These are phyloP conservation scores for Exophiala sideris DNA, from an alignment of 2,329 filamentous ascomycete genomes.

Conservation along the genomic window DNA sequence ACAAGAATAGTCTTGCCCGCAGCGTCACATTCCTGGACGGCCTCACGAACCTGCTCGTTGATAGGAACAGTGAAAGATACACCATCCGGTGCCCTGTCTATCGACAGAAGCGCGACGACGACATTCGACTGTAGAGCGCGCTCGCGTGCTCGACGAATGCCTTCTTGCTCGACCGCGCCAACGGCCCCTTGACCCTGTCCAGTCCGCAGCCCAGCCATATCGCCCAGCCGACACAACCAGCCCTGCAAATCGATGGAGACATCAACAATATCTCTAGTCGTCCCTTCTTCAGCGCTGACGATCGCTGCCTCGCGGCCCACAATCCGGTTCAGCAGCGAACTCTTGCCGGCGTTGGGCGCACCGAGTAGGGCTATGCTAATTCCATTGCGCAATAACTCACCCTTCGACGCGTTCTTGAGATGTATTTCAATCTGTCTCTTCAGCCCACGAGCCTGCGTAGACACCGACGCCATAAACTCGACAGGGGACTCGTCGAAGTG, in stretches of 20 bases:
- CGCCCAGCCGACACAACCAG: slow-evolving; percentile 88
- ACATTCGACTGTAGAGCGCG: slow-evolving; percentile 81
- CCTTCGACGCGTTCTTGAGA: slow-evolving; percentile 72
- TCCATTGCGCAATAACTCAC: slow-evolving; percentile 78
- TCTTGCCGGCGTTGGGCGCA: slow-evolving; percentile 92
- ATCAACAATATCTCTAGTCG: slow-evolving; percentile 90
- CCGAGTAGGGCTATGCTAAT: slow-evolving; percentile 84
- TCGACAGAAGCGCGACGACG: slow-evolving; percentile 73
- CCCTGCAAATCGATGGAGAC: slow-evolving; percentile 84
- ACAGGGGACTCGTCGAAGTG: slow-evolving; percentile 86
- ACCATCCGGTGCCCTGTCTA: slow-evolving; percentile 52
- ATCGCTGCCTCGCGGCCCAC: slow-evolving; percentile 93
- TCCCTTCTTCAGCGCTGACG: slow-evolving; percentile 87
- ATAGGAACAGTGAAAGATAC: slow-evolving; percentile 33
- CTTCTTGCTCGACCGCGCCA: slow-evolving; percentile 79
- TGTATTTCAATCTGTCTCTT: slow-evolving; percentile 64
- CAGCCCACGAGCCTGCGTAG: slow-evolving; percentile 60
- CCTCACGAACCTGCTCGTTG: slow-evolving; percentile 57
- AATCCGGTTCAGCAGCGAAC: slow-evolving; percentile 83
- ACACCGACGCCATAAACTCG: slow-evolving; percentile 68
- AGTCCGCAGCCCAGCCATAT: slow-evolving; percentile 79
- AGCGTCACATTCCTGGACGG: slow-evolving; percentile 49
- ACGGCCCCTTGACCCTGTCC: slow-evolving; percentile 42
- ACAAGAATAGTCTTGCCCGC: slow-evolving; percentile 55
- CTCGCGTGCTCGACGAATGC: slow-evolving; percentile 79